Evolutionary conservation across 164 flowering plant genomes (phyloP), one percentile per base, ranked within the genome.

Genomic region (Aristolochia fimbriata): DNA sequence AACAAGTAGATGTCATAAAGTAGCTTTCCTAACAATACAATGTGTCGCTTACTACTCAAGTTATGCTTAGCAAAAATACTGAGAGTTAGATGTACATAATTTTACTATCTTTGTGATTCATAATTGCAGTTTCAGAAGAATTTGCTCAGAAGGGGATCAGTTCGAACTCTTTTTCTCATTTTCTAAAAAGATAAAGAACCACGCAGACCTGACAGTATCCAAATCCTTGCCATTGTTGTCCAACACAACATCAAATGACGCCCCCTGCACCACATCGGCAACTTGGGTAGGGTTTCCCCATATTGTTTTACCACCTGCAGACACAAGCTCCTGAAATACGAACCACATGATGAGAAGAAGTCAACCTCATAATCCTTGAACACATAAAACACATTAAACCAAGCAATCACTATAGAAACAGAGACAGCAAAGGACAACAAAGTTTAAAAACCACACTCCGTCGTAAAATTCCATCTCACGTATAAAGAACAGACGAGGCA

Each of bases 191-290:
- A 16, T 1, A 12, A 30, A 21, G 19, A 50, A 27, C 15, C 33
- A n/a, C 15, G 19, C 21, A 50, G 45, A 93, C 99, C 80, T 88
- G 58, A 93, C 97, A 58, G 97, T 58, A 22, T 93, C 97, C 62
- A 93, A 71, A 63, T 93, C 96, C 77, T 93, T 93, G 75, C 94
- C 98, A 72, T 93, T 90, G 82, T 93, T 93, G 56, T 93, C 97
- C 75, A 93, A 64, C 51, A 93, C 97, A 24, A 81, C 96, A 75
- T 89, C 98, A 67, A 89, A 89, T 16, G 71, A 52, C 51, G 73
- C 81, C 5, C 82, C 96, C 20, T 71, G 85, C 24, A 90, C 76
- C 30, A 76, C 81, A 49, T 76, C 83, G 41, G 86, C 96, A 50
- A 93, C 78, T 6, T 86, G 91, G 12, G 83, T 77, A 0, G 97